phyloP scores from a whole-genome alignment of 495 filamentous ascomycete species.

The Evernia prunastri region DNA sequence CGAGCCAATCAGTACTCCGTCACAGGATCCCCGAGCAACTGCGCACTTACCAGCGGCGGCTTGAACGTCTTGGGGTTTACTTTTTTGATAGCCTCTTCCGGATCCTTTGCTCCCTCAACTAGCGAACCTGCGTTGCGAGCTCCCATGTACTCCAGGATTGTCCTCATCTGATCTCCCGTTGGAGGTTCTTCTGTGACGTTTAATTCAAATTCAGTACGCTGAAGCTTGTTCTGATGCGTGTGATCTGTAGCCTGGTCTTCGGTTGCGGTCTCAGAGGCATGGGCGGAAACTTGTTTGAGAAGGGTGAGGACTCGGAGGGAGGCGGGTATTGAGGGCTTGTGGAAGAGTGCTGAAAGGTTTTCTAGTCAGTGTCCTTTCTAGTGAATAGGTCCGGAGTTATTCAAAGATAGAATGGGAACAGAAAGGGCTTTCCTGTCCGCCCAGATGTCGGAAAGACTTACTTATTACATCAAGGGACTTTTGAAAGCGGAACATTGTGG shows the following conservation, averaged over 20 bases:
- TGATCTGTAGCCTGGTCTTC: conserved; percentile 61
- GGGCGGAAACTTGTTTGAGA: conserved; percentile 67
- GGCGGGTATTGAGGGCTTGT: conserved; percentile 59
- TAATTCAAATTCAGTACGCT: conserved; percentile 70
- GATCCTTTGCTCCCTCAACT: conserved; percentile 62
- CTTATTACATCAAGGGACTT: conserved; percentile 88
- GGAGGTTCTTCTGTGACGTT: conserved; percentile 76
- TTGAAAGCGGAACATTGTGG: conserved; percentile 36
- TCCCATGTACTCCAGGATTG: conserved; percentile 76
- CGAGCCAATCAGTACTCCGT: conserved; percentile 7
- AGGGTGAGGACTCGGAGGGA: conserved; percentile 63
- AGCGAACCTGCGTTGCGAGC: conserved; percentile 42
- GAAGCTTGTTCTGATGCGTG: conserved; percentile 45
- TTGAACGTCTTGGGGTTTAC: conserved; percentile 54
- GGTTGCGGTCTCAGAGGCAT: conserved; percentile 51
- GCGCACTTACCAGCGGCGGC: conserved; percentile 59
- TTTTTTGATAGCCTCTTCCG: conserved; percentile 68
- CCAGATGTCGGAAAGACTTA: neutral
- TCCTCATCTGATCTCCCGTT: conserved; percentile 76
- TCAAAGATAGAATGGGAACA: neutral
- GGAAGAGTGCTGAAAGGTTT: conserved; percentile 57
- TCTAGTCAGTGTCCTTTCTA: neutral
- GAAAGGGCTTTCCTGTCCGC: neutral
- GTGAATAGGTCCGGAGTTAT: neutral
- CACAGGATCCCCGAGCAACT: neutral